phyloP scores from a whole-genome alignment of 2,329 filamentous ascomycete species.

The Clonostachys rhizophaga region DNA sequence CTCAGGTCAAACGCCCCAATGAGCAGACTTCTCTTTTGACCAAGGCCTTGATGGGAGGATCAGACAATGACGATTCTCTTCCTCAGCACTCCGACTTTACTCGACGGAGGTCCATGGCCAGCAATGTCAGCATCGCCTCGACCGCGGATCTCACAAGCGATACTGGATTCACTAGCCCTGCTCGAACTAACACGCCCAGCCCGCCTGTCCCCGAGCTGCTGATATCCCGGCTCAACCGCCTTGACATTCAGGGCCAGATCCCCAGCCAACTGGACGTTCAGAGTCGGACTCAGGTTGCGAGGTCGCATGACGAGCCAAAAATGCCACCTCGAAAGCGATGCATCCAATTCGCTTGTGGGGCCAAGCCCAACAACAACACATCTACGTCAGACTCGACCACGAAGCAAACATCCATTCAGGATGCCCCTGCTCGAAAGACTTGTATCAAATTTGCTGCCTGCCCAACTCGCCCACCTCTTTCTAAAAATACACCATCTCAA shows the following conservation, averaged over 20 bases:
- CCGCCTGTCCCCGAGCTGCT: conserved; percentile 67
- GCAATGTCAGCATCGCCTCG: conserved; percentile 75
- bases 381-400: conserved; percentile 12
- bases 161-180: conserved; percentile 83
- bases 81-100: conserved; percentile 15
- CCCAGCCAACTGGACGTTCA: neutral
- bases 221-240: conserved; percentile 32
- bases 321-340: conserved; percentile 59
- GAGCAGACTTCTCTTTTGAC: conserved; percentile 81
- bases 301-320: neutral
- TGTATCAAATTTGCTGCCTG: conserved; percentile 72
- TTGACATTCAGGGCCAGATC: conserved; percentile 15
- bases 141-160: conserved; percentile 94
- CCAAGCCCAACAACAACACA: conserved; percentile 38
- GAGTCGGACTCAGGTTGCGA: too few relatives aligned
- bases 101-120: conserved; percentile 65
- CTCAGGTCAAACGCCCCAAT: conserved; percentile 37
- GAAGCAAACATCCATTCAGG: conserved; percentile 31
- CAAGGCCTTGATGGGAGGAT: conserved; percentile 68
- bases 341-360: conserved; percentile 86
- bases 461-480: conserved; percentile 41
- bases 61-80: conserved; percentile 51
- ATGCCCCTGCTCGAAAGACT: conserved; percentile 39
- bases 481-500: conserved; percentile 29
- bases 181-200: conserved; percentile 82